Evolutionary conservation across 768 basidiomycete species (phyloP), one percentile per base, ranked within the genome.

Genomic region (Kwoniella mangroviensis): DNA sequence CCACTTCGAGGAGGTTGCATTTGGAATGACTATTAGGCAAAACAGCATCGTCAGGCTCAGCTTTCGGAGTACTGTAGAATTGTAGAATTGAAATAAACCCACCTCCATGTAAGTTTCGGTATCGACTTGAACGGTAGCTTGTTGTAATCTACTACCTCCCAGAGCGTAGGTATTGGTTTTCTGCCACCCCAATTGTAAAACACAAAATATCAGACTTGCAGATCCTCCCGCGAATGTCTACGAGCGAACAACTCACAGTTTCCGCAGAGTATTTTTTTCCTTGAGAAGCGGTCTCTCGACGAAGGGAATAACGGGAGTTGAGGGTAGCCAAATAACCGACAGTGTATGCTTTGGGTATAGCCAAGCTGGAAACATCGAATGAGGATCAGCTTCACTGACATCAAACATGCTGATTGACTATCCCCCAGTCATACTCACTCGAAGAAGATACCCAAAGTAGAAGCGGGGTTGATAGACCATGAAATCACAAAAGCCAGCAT

Each of bases 31-130:
- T 63, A 7, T 7, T 7, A 7, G 34, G 34, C 6, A 28, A 7
- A 0, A 54, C 9, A 24, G 2, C 28, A 57, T 55, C 12, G 54
- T 13, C 24, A 26, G 22, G 12, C 54, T 34, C 6, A 34, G 34
- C 34, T 34, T 34, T 34, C 34, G 3, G 28, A 28, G 28, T 28
- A 28, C 28, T 28, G 28, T 4, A 28, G 28, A 28, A 28, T 28
- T 28, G 28, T 4, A 28, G 2, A n/a, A n/a, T 17, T 60, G 17
- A 17, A 19, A 17, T 40, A 5, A 9, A 55, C 70, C 2, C 53
- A 72, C 72, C 59, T 73, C 68, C 54, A 56, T 54, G 43, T 73
- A 67, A 22, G 68, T 69, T 22, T 73, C 68, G 21, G 68, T 66
- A 15, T 68, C 69, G 22, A 73, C 59, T 7, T 73, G 62, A 15